phyloP scores from a whole-genome alignment of 2,329 filamentous ascomycete genomes.

The Neofusicoccum cordaticola region DNA sequence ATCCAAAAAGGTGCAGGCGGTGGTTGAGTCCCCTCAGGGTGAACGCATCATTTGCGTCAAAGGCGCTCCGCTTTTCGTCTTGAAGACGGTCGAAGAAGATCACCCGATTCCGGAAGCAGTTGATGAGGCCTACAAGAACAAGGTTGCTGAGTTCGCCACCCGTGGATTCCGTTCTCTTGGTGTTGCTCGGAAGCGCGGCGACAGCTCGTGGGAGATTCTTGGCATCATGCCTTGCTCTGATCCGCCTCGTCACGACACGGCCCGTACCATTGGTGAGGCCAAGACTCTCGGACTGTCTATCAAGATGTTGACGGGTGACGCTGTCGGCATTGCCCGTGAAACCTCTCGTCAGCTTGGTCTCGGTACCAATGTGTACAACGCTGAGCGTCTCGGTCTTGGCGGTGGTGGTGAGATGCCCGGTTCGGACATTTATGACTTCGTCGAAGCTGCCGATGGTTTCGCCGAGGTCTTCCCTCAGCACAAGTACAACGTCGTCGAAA shows the following conservation, averaged over 20 bases:
- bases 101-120: conserved; percentile 73
- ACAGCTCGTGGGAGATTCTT: conserved; percentile 83
- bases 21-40: conserved; percentile 79
- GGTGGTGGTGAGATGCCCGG: conserved; percentile 90
- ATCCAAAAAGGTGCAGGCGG: conserved; percentile 84
- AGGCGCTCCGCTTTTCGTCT: conserved; percentile 82
- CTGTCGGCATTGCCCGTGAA: conserved; percentile 88
- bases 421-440: conserved; percentile 92
- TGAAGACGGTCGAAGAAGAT: conserved; percentile 84
- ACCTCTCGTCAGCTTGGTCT: conserved; percentile 88
- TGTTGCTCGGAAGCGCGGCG: conserved; percentile 84
- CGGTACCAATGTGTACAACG: conserved; percentile 90
- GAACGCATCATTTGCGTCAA: conserved; percentile 87
- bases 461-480: conserved; percentile 93
- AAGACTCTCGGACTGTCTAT: conserved; percentile 84
- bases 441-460: conserved; percentile 92
- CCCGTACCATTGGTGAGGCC: conserved; percentile 84
- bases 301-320: conserved; percentile 96
- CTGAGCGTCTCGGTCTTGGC: conserved; percentile 85
- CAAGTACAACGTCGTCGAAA: conserved; percentile 93
- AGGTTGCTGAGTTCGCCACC: conserved; percentile 85
- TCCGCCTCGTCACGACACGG: conserved; percentile 86
- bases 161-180: conserved; percentile 93
- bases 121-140: conserved; percentile 84
- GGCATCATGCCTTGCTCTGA: conserved; percentile 95